Evolutionary conservation across 164 flowering plant species (phyloP).

Genomic region (Sextonia rubra): DNA sequence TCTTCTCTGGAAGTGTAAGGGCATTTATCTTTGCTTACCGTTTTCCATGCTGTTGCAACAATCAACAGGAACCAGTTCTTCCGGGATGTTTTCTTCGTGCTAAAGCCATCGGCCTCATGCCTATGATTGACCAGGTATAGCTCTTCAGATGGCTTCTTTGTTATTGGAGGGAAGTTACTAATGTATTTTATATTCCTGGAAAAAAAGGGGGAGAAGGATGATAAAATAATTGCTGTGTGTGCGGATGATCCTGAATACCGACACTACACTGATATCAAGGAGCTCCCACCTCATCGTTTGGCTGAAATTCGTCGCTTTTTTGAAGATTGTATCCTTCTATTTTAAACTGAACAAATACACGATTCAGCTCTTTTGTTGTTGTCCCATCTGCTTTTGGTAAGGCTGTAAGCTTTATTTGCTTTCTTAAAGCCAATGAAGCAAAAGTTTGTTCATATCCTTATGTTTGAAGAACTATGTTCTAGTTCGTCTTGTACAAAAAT

Average conservation of each 20-base stretch:
- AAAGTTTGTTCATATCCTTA: too few species aligned
- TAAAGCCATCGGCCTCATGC: conserved; percentile 83
- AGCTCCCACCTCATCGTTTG: conserved; percentile 82
- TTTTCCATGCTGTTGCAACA: conserved; percentile 6
- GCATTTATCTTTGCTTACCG: background rate
- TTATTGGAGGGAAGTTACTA: background rate
- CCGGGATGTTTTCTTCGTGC: conserved; percentile 86
- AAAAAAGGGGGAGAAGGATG: conserved; percentile 77
- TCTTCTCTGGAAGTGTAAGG: background rate
- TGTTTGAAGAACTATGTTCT: too few species aligned
- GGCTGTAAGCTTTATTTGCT: background rate
- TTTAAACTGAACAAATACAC: background rate
- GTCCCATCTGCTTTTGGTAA: background rate
- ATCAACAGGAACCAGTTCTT: conserved; percentile 65
- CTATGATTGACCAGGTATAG: conserved; percentile 79
- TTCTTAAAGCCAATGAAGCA: background rate
- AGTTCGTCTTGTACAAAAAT: too few species aligned
- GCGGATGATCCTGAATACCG: conserved; percentile 89
- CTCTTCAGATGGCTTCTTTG: background rate
- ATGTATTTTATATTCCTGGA: conserved; percentile 7
- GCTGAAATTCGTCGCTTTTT: conserved; percentile 84
- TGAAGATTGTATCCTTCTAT: conserved; percentile 74
- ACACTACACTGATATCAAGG: conserved; percentile 71
- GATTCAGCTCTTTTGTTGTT: background rate
- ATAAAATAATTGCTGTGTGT: conserved; percentile 84